Evolutionary conservation across 352 stramenopile genomes (phyloP).

Genomic region (Peronosclerospora sorghi): DNA sequence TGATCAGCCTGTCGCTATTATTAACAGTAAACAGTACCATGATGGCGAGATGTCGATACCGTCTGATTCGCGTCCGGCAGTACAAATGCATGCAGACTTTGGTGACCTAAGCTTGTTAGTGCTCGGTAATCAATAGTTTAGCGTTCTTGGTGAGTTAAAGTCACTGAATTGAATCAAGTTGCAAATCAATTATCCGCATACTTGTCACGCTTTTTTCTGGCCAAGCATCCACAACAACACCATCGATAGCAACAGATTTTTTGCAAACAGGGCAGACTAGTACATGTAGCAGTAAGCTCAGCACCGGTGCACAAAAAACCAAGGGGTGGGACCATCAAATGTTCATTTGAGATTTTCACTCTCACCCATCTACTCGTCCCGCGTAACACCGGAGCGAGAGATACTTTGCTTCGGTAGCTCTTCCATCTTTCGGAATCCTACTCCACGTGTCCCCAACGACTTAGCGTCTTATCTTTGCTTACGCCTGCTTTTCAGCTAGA

Average conservation of each 20-base stretch:
- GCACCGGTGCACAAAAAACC: constrained; percentile 21
- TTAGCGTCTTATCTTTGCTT: constrained; percentile 22
- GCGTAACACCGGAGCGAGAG: constrained; percentile 26
- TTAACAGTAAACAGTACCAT: no score
- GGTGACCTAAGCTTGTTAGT: no score
- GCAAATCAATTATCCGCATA: neutral
- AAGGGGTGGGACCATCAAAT: constrained; percentile 15
- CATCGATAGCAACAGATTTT: constrained; percentile 9
- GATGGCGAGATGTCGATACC: no score
- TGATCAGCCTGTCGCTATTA: no score
- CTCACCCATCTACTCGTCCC: constrained; percentile 29
- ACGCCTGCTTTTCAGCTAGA: constrained; percentile 11
- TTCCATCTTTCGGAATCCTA: constrained; percentile 31
- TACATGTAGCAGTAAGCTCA: constrained; percentile 6
- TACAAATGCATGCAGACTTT: no score
- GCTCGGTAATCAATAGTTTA: no score
- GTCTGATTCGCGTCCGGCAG: no score
- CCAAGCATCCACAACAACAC: constrained; percentile 6
- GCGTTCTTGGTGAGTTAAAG: no score
- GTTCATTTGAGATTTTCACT: constrained; percentile 32
- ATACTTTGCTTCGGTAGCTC: constrained; percentile 33
- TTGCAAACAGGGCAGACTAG: constrained; percentile 9
- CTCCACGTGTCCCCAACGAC: constrained; percentile 20
- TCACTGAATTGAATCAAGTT: neutral
- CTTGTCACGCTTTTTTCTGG: constrained; percentile 6